Percentiles rank a stretch among this genome's conserved stretches.
Conservation (phyloP, 129 eudicot genomes). For the Pulicaria dysenterica region DNA sequence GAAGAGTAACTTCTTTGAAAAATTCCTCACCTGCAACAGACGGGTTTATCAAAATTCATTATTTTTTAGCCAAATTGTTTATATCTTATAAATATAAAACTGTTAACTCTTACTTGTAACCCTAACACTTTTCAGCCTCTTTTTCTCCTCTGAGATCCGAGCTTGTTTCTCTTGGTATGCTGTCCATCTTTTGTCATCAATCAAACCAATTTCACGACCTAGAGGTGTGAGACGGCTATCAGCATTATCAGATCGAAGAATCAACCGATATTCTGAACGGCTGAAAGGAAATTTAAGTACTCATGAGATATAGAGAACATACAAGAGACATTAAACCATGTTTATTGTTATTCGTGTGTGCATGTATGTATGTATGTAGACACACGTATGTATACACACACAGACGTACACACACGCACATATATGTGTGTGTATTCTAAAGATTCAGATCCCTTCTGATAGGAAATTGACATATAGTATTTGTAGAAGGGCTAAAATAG, state of each 20-base stretch:
- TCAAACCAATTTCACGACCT: constrained; percentile 91
- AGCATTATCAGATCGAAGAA: constrained; percentile 91
- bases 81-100: neutral
- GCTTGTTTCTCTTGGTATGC: constrained; percentile 77
- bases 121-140: constrained; percentile 60
- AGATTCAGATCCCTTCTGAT: neutral
- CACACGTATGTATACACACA: too few relatives aligned
- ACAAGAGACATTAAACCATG: neutral
- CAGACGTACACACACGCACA: too few relatives aligned
- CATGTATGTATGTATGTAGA: too few relatives aligned
- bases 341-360: neutral
- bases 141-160: constrained; percentile 77
- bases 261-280: constrained; percentile 88
- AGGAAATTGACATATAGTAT: too few relatives aligned
- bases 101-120: constrained; percentile 59
- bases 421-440: neutral
- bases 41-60: neutral
- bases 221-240: constrained; percentile 94
- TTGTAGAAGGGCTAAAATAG: too few relatives aligned
- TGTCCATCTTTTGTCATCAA: constrained; percentile 79
- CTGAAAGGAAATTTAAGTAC: constrained; percentile 39
- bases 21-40: constrained; percentile 70
- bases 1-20: constrained; percentile 55
- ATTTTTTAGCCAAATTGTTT: neutral
- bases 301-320: neutral